A percentile compares a stretch with the other conserved stretches of the same genome.
Evolutionary conservation across 1,139 yeast genomes (phyloP).

Genomic region (Arxiozyma bovina): DNA sequence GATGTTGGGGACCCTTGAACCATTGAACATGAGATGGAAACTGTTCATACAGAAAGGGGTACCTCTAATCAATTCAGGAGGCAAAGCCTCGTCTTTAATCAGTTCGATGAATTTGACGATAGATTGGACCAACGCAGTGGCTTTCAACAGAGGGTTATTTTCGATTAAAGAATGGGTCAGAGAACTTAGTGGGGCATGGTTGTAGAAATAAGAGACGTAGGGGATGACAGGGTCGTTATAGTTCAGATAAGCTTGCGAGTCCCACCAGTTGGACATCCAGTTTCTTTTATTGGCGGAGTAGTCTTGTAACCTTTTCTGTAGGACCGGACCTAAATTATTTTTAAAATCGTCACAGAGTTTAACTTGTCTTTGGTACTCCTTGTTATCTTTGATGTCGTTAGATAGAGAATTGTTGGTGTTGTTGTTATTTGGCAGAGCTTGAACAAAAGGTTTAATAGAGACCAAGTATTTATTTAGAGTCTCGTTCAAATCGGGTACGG

Average conservation of each 20-base stretch:
- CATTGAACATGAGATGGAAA: slow-evolving; percentile 85
- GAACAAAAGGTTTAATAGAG: slow-evolving; percentile 61
- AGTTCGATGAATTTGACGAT: slow-evolving; percentile 48
- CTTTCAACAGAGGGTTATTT: slow-evolving; percentile 65
- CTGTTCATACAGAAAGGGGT: slow-evolving; percentile 91
- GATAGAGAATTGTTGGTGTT: too few species aligned
- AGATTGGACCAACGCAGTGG: slow-evolving; percentile 53
- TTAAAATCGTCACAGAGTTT: slow-evolving; percentile 58
- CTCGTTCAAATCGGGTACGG: slow-evolving; percentile 73
- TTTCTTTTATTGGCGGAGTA: slow-evolving; percentile 60
- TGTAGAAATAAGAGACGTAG: slow-evolving; percentile 82
- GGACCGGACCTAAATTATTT: slow-evolving; percentile 52
- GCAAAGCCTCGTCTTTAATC: slow-evolving; percentile 50
- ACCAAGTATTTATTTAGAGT: slow-evolving; percentile 64
- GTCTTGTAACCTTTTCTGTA: slow-evolving; percentile 57
- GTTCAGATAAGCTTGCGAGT: slow-evolving; percentile 82
- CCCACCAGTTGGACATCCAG: slow-evolving; percentile 94
- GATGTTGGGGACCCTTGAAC: slow-evolving; percentile 59
- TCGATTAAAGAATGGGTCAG: slow-evolving; percentile 43
- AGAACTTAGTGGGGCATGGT: slow-evolving; percentile 57
- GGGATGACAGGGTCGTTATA: slow-evolving; percentile 93
- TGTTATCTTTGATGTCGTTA: neutral
- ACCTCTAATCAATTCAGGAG: slow-evolving; percentile 73
- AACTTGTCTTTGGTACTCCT: slow-evolving; percentile 36
- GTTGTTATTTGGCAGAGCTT: slow-evolving; percentile 24